phyloP scores from a whole-genome alignment of 352 stramenopile species.

The Phytophthora lateralis region DNA sequence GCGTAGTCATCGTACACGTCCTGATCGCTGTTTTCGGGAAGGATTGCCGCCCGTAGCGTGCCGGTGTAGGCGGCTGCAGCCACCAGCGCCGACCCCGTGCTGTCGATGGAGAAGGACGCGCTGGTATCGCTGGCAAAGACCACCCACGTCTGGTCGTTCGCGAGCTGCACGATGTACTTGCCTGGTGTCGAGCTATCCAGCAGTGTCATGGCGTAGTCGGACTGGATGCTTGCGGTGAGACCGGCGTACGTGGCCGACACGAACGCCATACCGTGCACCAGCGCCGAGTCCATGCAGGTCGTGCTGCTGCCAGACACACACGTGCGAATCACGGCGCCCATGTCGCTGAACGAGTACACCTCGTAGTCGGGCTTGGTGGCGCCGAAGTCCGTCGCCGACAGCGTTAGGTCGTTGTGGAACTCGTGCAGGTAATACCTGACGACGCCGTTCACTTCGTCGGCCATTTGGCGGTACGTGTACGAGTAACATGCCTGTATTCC shows the following conservation, averaged over 20 bases:
- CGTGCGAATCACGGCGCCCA: constrained; percentile 54
- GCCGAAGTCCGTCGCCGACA: constrained; percentile 52
- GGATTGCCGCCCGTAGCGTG: constrained; percentile 49
- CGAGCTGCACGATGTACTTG: constrained; percentile 52
- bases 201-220: constrained; percentile 46
- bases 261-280: constrained; percentile 65
- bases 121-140: constrained; percentile 43
- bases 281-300: constrained; percentile 43
- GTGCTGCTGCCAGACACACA: constrained; percentile 26
- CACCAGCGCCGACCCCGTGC: constrained; percentile 35
- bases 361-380: constrained; percentile 47
- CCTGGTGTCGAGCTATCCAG: constrained; percentile 34
- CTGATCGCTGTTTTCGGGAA: constrained; percentile 32
- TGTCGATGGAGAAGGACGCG: constrained; percentile 37
- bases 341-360: constrained; percentile 56
- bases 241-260: constrained; percentile 49
- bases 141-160: constrained; percentile 66
- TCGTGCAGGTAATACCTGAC: constrained; percentile 58
- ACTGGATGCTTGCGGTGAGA: constrained; percentile 44
- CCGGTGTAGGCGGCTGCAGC: constrained; percentile 39
- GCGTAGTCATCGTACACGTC: constrained; percentile 51
- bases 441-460: constrained; percentile 41
- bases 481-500: constrained; percentile 71
- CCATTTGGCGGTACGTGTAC: constrained; percentile 64
- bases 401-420: constrained; percentile 56